Conservation (phyloP, 176 grass and related monocot species). For the Aegilops speltoides region DNA sequence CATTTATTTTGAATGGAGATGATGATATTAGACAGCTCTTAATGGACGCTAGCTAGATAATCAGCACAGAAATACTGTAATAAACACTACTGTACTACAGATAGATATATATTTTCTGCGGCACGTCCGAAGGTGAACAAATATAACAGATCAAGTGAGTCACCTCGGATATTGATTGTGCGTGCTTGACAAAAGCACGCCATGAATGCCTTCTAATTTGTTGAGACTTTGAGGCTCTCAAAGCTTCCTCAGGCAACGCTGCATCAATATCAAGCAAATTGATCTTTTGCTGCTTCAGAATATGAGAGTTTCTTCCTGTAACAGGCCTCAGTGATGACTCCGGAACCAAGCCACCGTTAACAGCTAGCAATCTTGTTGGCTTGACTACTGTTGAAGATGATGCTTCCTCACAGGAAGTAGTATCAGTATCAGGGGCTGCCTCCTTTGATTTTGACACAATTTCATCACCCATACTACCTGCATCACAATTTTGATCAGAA, state of each 20-base stretch:
- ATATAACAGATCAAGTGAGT: neutral
- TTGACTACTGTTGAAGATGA: slow-evolving; percentile 45
- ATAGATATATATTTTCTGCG: too few relatives aligned
- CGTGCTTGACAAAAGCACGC: slow-evolving; percentile 84
- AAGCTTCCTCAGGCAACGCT: slow-evolving; percentile 68
- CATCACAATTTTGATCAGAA: slow-evolving; percentile 29
- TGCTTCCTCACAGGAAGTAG: slow-evolving; percentile 36
- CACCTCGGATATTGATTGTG: slow-evolving; percentile 90
- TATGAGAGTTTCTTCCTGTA: slow-evolving; percentile 63
- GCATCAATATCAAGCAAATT: slow-evolving; percentile 93
- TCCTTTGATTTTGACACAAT: slow-evolving; percentile 44
- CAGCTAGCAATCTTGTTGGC: slow-evolving; percentile 41
- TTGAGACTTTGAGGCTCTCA: slow-evolving; percentile 59
- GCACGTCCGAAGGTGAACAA: too few relatives aligned
- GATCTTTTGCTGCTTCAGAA: slow-evolving; percentile 75
- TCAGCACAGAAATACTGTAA: neutral
- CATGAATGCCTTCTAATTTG: slow-evolving; percentile 64
- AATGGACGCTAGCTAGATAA: too few relatives aligned
- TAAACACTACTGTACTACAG: neutral
- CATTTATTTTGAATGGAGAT: neutral
- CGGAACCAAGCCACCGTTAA: slow-evolving; percentile 56
- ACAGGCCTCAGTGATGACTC: slow-evolving; percentile 70
- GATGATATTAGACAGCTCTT: too few relatives aligned
- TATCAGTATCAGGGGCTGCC: slow-evolving; percentile 7
- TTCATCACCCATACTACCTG: slow-evolving; percentile 37